Conservation (phyloP, 495 filamentous ascomycete species). For the Elasticomyces elasticus region DNA sequence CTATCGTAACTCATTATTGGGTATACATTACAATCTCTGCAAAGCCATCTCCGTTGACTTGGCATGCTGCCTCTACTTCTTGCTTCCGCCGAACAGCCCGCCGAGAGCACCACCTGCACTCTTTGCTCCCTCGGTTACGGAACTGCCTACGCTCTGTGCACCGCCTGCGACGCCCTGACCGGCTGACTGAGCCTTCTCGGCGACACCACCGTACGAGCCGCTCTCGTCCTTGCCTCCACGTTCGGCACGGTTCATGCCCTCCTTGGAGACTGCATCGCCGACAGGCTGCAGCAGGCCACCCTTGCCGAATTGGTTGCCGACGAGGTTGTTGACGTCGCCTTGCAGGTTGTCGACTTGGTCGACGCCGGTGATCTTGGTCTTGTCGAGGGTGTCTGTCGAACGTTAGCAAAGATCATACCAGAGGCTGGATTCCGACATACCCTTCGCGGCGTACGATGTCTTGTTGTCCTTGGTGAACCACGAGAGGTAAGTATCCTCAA, state of each 20-base stretch:
- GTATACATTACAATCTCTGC: background rate
- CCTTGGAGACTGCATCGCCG: constrained; percentile 49
- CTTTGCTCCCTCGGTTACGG: constrained; percentile 21
- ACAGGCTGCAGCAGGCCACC: constrained; percentile 51
- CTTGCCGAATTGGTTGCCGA: constrained; percentile 51
- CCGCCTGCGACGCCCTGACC: constrained; percentile 7
- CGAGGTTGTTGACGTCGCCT: constrained; percentile 49
- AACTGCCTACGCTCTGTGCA: constrained; percentile 13
- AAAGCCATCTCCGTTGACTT: background rate
- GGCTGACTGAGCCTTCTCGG: constrained; percentile 16
- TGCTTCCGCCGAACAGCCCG: constrained; percentile 23
- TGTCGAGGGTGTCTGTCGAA: constrained; percentile 50
- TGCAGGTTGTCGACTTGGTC: constrained; percentile 53
- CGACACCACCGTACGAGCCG: constrained; percentile 37
- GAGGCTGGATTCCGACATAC: constrained; percentile 38
- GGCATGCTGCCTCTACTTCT: constrained; percentile 14
- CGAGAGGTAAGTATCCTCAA: constrained; percentile 58
- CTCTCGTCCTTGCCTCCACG: constrained; percentile 50
- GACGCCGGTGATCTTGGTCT: constrained; percentile 55
- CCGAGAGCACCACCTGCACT: constrained; percentile 31
- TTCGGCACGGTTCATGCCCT: constrained; percentile 56
- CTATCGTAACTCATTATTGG: background rate
- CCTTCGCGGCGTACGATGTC: constrained; percentile 52
- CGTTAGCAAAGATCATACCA: background rate
- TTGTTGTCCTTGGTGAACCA: constrained; percentile 69